Percentiles rank a stretch among this genome's conserved stretches.
These are phyloP conservation scores for Eragrostis curvula DNA, from an alignment of 176 grass and related monocot species.

Conservation along the genomic window DNA sequence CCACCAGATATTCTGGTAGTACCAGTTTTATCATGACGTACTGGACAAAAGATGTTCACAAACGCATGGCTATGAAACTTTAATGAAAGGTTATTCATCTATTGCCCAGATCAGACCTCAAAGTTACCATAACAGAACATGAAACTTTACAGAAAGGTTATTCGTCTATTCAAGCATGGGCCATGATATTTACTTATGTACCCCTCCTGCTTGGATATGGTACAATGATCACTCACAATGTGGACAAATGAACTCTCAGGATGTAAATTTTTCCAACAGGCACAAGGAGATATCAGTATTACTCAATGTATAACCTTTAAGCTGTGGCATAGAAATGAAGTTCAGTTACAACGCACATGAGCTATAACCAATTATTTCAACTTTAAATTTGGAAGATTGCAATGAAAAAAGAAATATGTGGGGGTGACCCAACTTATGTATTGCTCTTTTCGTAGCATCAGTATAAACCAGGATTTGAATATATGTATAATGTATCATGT, in stretches of 20 bases:
- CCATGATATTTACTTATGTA: neutral
- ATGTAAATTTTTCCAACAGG: neutral
- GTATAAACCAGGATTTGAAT: slow-evolving; percentile 21
- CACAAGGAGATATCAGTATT: neutral
- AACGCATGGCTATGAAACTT: neutral
- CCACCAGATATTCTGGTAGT: slow-evolving; percentile 5
- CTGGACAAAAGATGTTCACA: slow-evolving; percentile 10
- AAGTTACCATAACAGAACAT: too few species aligned
- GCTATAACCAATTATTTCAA: slow-evolving; percentile 15
- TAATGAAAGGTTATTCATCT: neutral
- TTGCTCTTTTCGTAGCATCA: neutral
- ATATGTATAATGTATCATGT: neutral
- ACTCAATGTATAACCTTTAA: slow-evolving; percentile 1
- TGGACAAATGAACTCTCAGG: neutral
- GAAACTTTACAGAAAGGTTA: too few species aligned
- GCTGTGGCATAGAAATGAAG: neutral
- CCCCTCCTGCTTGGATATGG: neutral
- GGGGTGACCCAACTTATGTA: neutral
- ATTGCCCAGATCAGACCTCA: neutral
- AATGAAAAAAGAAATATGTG: neutral
- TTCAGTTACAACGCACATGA: neutral
- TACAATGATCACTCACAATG: neutral
- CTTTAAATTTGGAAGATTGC: slow-evolving; percentile 1
- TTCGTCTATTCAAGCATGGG: neutral
- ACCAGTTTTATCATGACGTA: neutral